Evolutionary conservation across 345 rosid species (phyloP).

Genomic region (Hirschfeldia incana): DNA sequence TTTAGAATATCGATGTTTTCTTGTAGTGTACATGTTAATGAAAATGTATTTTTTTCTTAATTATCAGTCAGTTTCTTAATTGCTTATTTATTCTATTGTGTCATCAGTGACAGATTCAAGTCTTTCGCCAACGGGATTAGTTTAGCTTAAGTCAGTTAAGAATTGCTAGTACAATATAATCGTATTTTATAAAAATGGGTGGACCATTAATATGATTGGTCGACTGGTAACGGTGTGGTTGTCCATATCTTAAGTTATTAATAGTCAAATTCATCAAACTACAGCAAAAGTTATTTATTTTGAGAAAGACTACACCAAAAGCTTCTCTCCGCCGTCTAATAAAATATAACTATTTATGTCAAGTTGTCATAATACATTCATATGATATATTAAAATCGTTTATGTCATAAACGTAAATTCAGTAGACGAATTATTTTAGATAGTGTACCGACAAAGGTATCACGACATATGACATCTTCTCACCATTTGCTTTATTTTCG

Average conservation of each 20-base stretch:
- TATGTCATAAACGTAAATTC: not conserved
- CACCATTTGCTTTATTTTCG: not conserved
- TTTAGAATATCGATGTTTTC: no score
- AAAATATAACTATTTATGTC: conserved; percentile 12
- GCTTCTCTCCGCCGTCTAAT: conserved; percentile 22
- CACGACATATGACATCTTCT: conserved; percentile 18
- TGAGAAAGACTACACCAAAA: conserved; percentile 12
- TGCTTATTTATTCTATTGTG: not conserved
- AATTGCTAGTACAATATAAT: not conserved
- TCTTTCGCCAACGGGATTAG: not conserved
- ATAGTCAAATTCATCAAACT: conserved; percentile 32
- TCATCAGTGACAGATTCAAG: not conserved
- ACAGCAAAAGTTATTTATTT: no score
- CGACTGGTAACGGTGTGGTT: conserved; percentile 38
- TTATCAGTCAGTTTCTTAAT: not conserved
- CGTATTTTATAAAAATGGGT: not conserved
- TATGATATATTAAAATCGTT: not conserved
- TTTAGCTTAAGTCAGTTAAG: not conserved
- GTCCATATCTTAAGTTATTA: conserved; percentile 24
- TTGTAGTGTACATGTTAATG: no score
- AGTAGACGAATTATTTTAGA: conserved; percentile 6
- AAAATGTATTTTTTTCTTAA: no score
- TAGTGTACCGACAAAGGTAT: conserved; percentile 35
- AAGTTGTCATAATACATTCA: not conserved
- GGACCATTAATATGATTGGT: conserved; percentile 31